Evolutionary conservation across 2,329 filamentous ascomycete species (phyloP).

Genomic region (Cercospora berteroae): DNA sequence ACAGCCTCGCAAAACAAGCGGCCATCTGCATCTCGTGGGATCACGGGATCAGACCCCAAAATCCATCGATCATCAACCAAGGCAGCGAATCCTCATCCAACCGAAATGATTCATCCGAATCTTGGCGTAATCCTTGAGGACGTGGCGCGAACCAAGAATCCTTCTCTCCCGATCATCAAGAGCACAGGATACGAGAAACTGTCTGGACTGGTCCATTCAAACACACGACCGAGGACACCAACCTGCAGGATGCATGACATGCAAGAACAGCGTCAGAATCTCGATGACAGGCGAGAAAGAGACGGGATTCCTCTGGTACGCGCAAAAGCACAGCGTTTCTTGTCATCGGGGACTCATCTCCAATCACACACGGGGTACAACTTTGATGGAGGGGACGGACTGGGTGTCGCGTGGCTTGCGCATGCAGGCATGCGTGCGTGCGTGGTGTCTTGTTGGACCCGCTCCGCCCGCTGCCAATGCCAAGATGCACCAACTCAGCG

Average conservation of each 20-base stretch:
- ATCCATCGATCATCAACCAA: not conserved
- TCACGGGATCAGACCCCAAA: not conserved
- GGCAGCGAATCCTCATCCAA: not conserved
- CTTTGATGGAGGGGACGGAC: not conserved
- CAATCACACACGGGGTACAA: not conserved
- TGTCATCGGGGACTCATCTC: not conserved
- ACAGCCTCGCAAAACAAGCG: not conserved
- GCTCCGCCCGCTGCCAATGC: not conserved
- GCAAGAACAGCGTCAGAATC: not conserved
- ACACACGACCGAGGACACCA: not conserved
- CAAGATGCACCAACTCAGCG: slow-evolving; percentile 17
- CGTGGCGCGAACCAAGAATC: not conserved
- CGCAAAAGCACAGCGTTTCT: not conserved
- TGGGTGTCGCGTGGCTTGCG: slow-evolving; percentile 15
- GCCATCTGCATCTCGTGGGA: not conserved
- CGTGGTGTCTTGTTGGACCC: not conserved
- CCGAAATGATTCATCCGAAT: not conserved
- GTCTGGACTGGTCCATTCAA: not conserved
- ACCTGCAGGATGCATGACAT: not conserved
- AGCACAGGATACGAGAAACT: not conserved
- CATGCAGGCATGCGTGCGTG: not conserved
- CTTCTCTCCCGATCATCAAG: not conserved
- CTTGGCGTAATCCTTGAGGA: not conserved
- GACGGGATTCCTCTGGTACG: not conserved
- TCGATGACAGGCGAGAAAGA: not conserved